Percentiles rank a stretch among this genome's conserved stretches.
phyloP scores from a whole-genome alignment of 202 grass and related monocot genomes.

The Zoysia matrella region DNA sequence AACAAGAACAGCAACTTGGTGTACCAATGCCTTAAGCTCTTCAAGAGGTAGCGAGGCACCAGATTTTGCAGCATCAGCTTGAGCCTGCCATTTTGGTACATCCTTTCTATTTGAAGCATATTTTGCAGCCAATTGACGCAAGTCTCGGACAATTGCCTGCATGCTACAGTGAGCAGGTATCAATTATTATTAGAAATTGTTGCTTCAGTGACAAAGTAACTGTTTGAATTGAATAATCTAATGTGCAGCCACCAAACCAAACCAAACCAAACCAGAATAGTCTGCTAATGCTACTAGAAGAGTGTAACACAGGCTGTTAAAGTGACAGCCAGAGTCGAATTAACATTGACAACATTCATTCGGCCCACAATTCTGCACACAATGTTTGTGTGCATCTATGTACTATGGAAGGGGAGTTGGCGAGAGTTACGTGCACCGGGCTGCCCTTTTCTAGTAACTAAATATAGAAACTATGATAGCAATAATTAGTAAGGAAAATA shows the following conservation, averaged over 20 bases:
- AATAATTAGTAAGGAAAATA: no score
- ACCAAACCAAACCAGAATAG: background rate
- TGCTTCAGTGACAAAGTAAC: no score
- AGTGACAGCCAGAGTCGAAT: no score
- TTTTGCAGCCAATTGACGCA: slow-evolving; percentile 63
- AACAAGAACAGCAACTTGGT: slow-evolving; percentile 43
- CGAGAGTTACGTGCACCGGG: no score
- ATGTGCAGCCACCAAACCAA: background rate
- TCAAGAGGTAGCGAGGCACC: slow-evolving; percentile 54
- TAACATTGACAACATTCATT: no score
- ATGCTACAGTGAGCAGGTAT: slow-evolving; percentile 42
- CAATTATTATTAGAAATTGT: slow-evolving; percentile 20
- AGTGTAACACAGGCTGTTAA: background rate
- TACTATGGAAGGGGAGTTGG: no score
- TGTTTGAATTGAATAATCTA: background rate
- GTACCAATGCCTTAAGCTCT: slow-evolving; percentile 33
- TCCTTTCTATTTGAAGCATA: slow-evolving; percentile 63
- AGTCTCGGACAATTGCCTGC: slow-evolving; percentile 57
- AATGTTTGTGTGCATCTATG: no score
- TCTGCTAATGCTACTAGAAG: background rate
- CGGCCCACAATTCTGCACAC: no score
- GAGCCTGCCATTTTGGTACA: slow-evolving; percentile 46
- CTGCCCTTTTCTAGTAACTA: no score
- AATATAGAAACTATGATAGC: no score
- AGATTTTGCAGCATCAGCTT: slow-evolving; percentile 55